Evolutionary conservation across 345 rosid genomes (phyloP), one percentile per base, ranked within the genome.

Genomic region (Heritiera fomes): DNA sequence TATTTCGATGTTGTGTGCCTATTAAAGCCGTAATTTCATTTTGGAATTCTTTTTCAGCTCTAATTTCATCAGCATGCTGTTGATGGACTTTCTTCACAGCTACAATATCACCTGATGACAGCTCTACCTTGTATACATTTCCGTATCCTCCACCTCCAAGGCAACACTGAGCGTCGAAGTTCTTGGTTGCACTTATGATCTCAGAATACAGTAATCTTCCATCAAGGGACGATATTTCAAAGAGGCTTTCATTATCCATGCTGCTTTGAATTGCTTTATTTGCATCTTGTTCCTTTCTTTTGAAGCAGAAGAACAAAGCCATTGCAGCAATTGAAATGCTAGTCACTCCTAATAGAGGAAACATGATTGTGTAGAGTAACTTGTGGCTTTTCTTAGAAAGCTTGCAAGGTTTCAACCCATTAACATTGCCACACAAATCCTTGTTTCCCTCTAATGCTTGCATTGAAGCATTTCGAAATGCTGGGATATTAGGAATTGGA

Each of bases 381-480:
- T 17, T 64, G 47, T 38, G 69, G 47, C 69, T 20, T 0, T 64
- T 64, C 40, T 38, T 64, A 15, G 69, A 64, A 15, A 15, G 46
- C n/a, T 64, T 15, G 69, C 46, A 64, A 34, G 69, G 46, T 64
- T 64, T 38, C 69, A 64, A 64, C 11, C 69, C 69, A 64, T 46
- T 7, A 64, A 38, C 5, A 38, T 64, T 34, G 69, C 69, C 69
- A 64, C 69, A 64, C 69, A 34, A 64, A 3, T 2, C 69, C 12
- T 64, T 40, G 69, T 64, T 64, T 38, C 69, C 46, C 34, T 64
- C 69, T 64, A 64, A 34, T 64, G 23, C 69, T 15, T 64, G 69
- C 34, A 38, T 64, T 34, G 69, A 8, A 64, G 69, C 69, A 34
- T 64, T 64, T 15, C 7, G 46, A 64, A 64, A 64, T 64, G 46